Evolutionary conservation across 2,329 filamentous ascomycete species (phyloP), one percentile per base, ranked within the genome.

Genomic region (Metarhizium album): DNA sequence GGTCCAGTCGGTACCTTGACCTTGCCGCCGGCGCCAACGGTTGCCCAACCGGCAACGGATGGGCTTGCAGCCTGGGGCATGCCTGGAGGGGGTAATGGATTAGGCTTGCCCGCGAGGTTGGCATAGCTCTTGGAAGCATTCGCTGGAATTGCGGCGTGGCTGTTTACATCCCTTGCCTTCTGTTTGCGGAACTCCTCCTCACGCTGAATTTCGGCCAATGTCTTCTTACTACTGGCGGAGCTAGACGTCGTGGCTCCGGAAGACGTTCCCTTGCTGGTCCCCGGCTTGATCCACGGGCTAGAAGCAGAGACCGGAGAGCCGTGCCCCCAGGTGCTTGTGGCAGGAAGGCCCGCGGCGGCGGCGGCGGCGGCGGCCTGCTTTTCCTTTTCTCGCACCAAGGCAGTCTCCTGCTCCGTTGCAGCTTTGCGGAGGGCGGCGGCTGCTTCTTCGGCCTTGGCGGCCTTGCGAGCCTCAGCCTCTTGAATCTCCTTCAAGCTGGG

Each of bases 401-500:
- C 67, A 70, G 80, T 71, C 62, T 97, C 91, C 64, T 88, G 87
- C 67, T 97, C 90, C 9, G 88, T 79, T 16, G 83, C 77, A 46
- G 83, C 83, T 58, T 86, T 87, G 58, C 90, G 86, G 53, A 85
- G 79, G 42, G 87, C 85, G 35, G 84, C 83, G 16, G 87, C 89
- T 49, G 82, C 72, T 62, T 93, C 89, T 63, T 97, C 91, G 13
- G 82, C 84, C 69, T 94, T 87, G 48, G 91, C 91, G 11, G 90
- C 90, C 65, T 93, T 94, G 62, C 86, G 88, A 35, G 91, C 91
- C 67, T 98, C 93, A 4, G 88, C 85, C 67, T 95, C 91, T 66
- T 98, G 93, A 23, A 98, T 98, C 64, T 98, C 90, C 70, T 90
- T 95, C 55, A 98, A 73, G 53, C 90, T 96, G 2, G 91, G 93